phyloP scores from a whole-genome alignment of 2,329 filamentous ascomycete species.

The Fusarium sp. region DNA sequence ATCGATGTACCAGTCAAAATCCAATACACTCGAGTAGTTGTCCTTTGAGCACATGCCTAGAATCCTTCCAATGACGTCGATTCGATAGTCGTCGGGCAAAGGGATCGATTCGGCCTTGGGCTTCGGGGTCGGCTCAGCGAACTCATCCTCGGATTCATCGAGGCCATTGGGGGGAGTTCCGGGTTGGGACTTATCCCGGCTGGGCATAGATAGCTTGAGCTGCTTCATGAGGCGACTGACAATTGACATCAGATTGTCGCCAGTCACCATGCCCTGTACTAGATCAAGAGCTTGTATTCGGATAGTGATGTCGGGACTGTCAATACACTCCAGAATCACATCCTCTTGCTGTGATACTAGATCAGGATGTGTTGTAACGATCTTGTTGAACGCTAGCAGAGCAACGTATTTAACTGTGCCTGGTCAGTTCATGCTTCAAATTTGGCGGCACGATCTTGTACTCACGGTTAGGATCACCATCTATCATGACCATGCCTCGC shows the following conservation, averaged over 20 bases:
- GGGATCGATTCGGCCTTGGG: constrained; percentile 61
- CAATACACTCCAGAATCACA: constrained; percentile 95
- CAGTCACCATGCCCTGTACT: constrained; percentile 92
- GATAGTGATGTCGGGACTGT: constrained; percentile 95
- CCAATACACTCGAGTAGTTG: constrained; percentile 84
- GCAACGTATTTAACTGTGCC: constrained; percentile 92
- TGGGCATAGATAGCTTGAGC: constrained; percentile 73
- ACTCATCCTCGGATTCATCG: constrained; percentile 63
- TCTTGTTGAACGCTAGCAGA: constrained; percentile 93
- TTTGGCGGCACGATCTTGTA: constrained; percentile 25
- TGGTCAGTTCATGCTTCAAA: constrained; percentile 23
- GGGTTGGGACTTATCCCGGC: constrained; percentile 57
- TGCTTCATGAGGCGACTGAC: constrained; percentile 90
- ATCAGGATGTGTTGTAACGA: constrained; percentile 87
- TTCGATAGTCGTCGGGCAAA: constrained; percentile 86
- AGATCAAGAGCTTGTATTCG: constrained; percentile 91
- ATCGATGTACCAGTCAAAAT: constrained; percentile 98
- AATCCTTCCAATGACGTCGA: constrained; percentile 84
- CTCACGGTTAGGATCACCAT: constrained; percentile 92
- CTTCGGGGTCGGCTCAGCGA: constrained; percentile 50
- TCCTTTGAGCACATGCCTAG: constrained; percentile 89
- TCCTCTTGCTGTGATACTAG: constrained; percentile 94
- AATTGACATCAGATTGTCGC: constrained; percentile 84
- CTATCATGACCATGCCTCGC: constrained; percentile 91
- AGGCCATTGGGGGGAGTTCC: constrained; percentile 59